Base-by-base conservation (phyloP, 1,284 basidiomycete genomes). In the Meripilus lineatus region DNA sequence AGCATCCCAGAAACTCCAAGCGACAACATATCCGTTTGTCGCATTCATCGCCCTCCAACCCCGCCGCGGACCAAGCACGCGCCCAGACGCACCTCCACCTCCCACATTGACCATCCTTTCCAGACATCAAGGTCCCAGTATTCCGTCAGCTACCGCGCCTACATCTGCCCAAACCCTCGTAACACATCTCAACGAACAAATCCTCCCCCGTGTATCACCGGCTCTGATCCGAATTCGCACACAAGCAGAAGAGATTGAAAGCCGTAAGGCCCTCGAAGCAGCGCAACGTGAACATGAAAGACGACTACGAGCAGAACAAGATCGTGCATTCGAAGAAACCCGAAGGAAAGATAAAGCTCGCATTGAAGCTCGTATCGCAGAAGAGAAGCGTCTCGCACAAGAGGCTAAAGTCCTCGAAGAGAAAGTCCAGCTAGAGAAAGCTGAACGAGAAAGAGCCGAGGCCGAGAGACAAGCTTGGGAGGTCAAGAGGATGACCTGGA, bases 1-100 rank as follows among this genome's bases (percentile, higher is more conserved):
- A 90, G 93, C 90, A 5, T 71, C 89, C 1, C 82, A 89, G 56
- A 93, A 93, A 52, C 70, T 96, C 0, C 84, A 90, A 55, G 83
- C 84, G 1, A 95, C 92, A 2, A 93, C 92, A 0, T 96, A 89
- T 56, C 94, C 94, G 0, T 94, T 93, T 50, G 74, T 98, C 38
- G 89, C 90, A 0, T 98, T 97, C 61, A 67, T 95, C 38, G 85
- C 91, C 0, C 75, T 95, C 26, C 89, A 96, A 55, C 86, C 93
- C 0, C 75, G 75, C 5, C 73, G 82, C 28, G 54, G 55, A 1
- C 61, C 66, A 21, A 61, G 74, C 0, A 58, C 66, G 18, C 40
- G 40, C 15, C 62, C 77, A 1, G 62, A 71, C 1, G 60, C 69
- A 14, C 57, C 71, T 0, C 50, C 66, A 3, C 56, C 75, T 1